Base-by-base conservation (phyloP, 2,329 filamentous ascomycete genomes). In the Daldinia sp. region DNA sequence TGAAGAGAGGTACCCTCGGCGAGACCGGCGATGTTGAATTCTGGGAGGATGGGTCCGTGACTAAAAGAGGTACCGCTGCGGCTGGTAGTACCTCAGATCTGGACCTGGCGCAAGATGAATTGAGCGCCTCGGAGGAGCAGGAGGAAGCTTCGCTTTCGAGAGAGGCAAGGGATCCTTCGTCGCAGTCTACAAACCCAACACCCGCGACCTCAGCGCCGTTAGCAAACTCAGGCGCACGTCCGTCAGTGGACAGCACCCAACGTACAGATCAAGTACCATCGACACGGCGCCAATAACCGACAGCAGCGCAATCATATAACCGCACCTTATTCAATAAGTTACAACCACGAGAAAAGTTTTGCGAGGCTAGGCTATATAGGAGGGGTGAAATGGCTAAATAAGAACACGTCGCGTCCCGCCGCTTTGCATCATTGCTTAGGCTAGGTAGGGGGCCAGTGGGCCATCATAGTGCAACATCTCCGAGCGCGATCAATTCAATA, bases 21-120 rank as follows among this genome's bases (percentile, higher is more conserved):
- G 88, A 89, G 72, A 90, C 94, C 72, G 93, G 93, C n/a, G 92
- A 97, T 78, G 82, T 98, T 54, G 95, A 98, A 79, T 96, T 98
- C 74, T 97, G 94, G 91, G 91, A 92, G 33, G 93, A 97, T 72
- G 89, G 90, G 15, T 81, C 82, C 2, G 78, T 80, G n/a, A 82
- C 78, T 4, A 37, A 64, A 28, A 65, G 55, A 23, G 54, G 58
- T 9, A 44, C 37, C 18, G 57, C 15, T n/a, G 44, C 60, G 4
- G 57, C 56, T 15, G 41, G 23, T 4, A 35, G n/a, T 9, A 28
- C 13, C 23, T 46, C 23, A 10, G 5, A 30, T 35, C 33, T 10
- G 2, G 23, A 50, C 12, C 26, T 39, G n/a, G 18, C 30, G 48
- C 18, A 41, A 41, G 12, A 39, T 12, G 55, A 63, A 10, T 18